Evolutionary conservation across 2,329 filamentous ascomycete species (phyloP).

Genomic region (Diaporthe sp.): DNA sequence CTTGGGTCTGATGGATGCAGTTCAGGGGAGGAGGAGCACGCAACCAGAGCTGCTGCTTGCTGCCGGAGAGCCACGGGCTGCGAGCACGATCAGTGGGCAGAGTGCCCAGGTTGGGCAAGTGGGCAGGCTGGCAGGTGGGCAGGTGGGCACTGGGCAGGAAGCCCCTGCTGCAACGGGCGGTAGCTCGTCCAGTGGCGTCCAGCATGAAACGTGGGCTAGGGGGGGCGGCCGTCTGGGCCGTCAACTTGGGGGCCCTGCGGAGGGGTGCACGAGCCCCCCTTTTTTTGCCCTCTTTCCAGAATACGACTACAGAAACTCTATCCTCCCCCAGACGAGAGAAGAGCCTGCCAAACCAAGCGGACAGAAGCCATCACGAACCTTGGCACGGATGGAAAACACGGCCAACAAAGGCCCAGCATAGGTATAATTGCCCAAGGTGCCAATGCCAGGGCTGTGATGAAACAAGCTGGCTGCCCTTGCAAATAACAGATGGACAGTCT

Average conservation of each 20-base stretch:
- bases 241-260: constrained; percentile 21
- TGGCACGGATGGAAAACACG: background rate
- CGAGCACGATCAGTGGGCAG: background rate
- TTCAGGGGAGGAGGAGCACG: background rate
- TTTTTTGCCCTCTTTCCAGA: constrained; percentile 15
- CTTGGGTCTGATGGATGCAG: constrained; percentile 32
- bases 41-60: background rate
- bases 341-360: background rate
- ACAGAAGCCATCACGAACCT: constrained; percentile 24
- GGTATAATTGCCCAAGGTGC: background rate
- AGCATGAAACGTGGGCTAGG: constrained; percentile 35
- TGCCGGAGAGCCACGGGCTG: background rate
- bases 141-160: constrained; percentile 28
- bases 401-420: background rate
- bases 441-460: constrained; percentile 15
- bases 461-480: constrained; percentile 18
- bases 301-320: constrained; percentile 24
- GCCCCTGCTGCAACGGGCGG: constrained; percentile 31
- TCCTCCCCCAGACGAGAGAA: background rate
- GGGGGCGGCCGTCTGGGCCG: constrained; percentile 17
- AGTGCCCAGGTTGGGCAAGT: background rate
- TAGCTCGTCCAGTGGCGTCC: constrained; percentile 36
- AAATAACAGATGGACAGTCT: background rate
- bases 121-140: background rate
- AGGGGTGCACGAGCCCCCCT: constrained; percentile 23